Percentiles rank a stretch among this genome's conserved stretches.
Conservation (phyloP, 2,329 filamentous ascomycete species). For the Elsinoe ampelina region DNA sequence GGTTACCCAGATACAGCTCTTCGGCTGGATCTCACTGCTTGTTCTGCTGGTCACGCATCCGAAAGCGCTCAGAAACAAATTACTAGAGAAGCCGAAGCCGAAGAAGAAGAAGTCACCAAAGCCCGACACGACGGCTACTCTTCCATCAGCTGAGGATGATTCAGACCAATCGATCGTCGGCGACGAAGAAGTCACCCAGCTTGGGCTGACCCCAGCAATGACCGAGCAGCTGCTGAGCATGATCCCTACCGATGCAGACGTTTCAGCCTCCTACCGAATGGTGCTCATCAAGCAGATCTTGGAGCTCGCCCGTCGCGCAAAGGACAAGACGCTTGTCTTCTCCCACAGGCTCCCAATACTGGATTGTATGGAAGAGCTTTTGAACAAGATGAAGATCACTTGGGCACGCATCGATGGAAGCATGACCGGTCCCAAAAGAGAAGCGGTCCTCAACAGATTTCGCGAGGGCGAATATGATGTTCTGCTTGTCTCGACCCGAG, state of each 20-base stretch:
- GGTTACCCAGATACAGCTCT: constrained; percentile 37
- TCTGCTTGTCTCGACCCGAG: constrained; percentile 73
- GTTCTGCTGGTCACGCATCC: constrained; percentile 52
- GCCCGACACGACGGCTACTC: constrained; percentile 13
- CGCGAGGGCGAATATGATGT: constrained; percentile 49
- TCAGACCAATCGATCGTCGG: constrained; percentile 18
- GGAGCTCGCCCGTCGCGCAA: constrained; percentile 47
- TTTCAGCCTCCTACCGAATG: constrained; percentile 56
- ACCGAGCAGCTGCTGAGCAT: constrained; percentile 23
- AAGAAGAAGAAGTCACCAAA: constrained; percentile 12
- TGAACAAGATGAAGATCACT: constrained; percentile 39
- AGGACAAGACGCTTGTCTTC: constrained; percentile 75
- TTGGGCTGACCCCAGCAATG: constrained; percentile 29
- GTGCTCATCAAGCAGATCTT: constrained; percentile 60
- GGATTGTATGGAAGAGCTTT: constrained; percentile 54
- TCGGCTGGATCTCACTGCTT: constrained; percentile 46
- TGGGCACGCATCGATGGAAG: constrained; percentile 58
- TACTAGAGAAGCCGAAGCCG: constrained; percentile 31
- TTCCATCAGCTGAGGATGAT: constrained; percentile 11
- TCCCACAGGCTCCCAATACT: constrained; percentile 63
- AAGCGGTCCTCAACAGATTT: constrained; percentile 58
- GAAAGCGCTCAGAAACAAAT: constrained; percentile 40
- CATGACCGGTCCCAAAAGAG: constrained; percentile 49
- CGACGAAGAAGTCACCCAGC: constrained; percentile 31
- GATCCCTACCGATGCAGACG: constrained; percentile 14